Evolutionary conservation across 306 rosid species (phyloP).

Genomic region (Urtica urens): DNA sequence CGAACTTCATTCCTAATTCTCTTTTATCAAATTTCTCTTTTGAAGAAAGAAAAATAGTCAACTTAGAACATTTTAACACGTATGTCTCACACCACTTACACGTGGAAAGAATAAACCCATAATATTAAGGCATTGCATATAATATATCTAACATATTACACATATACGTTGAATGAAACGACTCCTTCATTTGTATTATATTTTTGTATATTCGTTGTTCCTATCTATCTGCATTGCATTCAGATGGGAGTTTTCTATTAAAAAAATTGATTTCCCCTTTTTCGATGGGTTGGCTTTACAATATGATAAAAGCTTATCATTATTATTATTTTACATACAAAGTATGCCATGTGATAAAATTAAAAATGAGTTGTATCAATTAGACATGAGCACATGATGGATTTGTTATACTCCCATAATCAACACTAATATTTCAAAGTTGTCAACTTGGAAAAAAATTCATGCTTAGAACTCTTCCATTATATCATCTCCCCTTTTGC

Average conservation of each 20-base stretch:
- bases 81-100: slow-evolving; percentile 5
- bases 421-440: not conserved
- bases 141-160: too few relatives aligned
- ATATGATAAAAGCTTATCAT: not conserved
- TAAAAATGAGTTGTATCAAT: not conserved
- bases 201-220: not conserved
- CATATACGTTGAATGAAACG: not conserved
- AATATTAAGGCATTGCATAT: not conserved
- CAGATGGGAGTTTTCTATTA: not conserved
- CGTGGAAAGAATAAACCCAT: not conserved
- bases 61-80: slow-evolving; percentile 4
- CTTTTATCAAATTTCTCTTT: not conserved
- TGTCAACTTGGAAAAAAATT: slow-evolving; percentile 1
- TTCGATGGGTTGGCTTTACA: not conserved
- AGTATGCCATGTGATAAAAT: slow-evolving; percentile 6
- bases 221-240: not conserved
- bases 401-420: slow-evolving; percentile 6
- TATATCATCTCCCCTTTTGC: not conserved
- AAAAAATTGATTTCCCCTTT: slow-evolving; percentile 1
- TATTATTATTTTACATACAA: not conserved
- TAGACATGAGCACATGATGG: slow-evolving; percentile 10
- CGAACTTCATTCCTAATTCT: slow-evolving; percentile 5
- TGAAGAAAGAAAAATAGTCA: not conserved
- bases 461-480: slow-evolving; percentile 5
- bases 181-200: not conserved